A percentile compares a stretch with the other conserved stretches of the same genome.
These are phyloP conservation scores for Pseudisothecium myosuroides DNA, from an alignment of 225 moss, liverwort and hornwort species.

Conservation along the genomic window DNA sequence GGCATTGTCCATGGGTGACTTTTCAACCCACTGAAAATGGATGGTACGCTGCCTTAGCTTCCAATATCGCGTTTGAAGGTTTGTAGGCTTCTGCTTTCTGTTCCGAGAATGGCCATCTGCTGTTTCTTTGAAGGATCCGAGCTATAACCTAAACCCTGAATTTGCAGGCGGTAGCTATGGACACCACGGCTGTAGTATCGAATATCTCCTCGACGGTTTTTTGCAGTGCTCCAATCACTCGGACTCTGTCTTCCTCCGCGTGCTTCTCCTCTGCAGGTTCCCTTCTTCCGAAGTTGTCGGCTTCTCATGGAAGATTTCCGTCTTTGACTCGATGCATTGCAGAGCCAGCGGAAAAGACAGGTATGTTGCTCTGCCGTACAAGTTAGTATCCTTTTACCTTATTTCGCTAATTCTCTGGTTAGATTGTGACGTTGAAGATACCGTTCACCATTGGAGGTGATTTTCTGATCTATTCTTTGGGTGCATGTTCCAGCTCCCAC, in stretches of 20 bases:
- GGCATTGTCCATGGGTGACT: not conserved
- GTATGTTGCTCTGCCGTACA: not conserved
- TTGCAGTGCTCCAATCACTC: not conserved
- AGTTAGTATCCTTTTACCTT: not conserved
- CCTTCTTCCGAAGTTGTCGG: not conserved
- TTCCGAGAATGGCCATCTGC: not conserved
- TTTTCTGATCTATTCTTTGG: not conserved
- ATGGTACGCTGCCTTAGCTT: not conserved
- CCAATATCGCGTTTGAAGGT: not conserved
- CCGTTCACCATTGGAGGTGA: not conserved
- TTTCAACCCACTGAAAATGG: not conserved
- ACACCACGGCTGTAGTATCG: not conserved
- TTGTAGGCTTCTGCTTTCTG: not conserved
- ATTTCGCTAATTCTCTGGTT: not conserved
- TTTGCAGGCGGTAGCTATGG: not conserved
- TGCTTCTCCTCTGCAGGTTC: not conserved
- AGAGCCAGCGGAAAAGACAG: conserved; percentile 12
- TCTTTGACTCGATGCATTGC: conserved; percentile 5
- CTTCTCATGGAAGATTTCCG: not conserved
- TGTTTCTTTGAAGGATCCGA: not conserved
- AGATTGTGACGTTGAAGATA: not conserved
- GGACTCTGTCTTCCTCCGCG: not conserved
- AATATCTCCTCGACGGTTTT: not conserved
- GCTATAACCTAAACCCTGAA: not conserved
- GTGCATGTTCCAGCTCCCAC: conserved; percentile 18